Conservation (phyloP, 768 basidiomycete species). For the Termitomyces sp. region DNA sequence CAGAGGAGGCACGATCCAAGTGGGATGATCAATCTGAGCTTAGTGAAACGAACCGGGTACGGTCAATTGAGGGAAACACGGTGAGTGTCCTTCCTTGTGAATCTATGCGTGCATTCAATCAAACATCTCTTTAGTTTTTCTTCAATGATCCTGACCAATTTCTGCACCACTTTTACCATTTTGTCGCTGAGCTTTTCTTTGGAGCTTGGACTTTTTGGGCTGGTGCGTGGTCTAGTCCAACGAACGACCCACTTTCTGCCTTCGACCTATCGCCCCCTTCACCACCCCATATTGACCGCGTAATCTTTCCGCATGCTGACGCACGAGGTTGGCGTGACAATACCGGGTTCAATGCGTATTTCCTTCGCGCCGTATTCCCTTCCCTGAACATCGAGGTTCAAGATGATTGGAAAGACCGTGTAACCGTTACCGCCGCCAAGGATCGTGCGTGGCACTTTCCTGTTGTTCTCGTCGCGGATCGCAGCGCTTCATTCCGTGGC, state of each 20-base stretch:
- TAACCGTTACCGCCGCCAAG: slow-evolving; percentile 22
- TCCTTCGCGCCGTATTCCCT: slow-evolving; percentile 71
- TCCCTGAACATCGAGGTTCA: slow-evolving; percentile 60
- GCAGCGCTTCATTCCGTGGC: slow-evolving; percentile 73
- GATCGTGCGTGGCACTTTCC: slow-evolving; percentile 68
- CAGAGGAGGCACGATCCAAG: slow-evolving; percentile 48
- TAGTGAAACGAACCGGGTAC: slow-evolving; percentile 29
- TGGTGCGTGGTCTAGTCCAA: slow-evolving; percentile 34
- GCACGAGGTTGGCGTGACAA: slow-evolving; percentile 66
- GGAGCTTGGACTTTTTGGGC: slow-evolving; percentile 74
- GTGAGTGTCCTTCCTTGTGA: slow-evolving; percentile 27
- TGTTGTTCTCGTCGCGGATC: slow-evolving; percentile 61
- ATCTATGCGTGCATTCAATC: not conserved
- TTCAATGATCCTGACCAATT: slow-evolving; percentile 73
- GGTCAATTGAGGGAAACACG: slow-evolving; percentile 67
- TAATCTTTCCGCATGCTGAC: slow-evolving; percentile 63
- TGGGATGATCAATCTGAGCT: slow-evolving; percentile 40
- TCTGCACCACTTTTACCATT: slow-evolving; percentile 85
- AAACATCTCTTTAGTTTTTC: slow-evolving; percentile 30
- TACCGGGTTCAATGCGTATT: slow-evolving; percentile 73
- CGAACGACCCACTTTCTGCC: slow-evolving; percentile 14
- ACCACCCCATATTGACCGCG: slow-evolving; percentile 56
- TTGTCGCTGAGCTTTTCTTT: slow-evolving; percentile 75
- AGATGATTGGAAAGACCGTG: slow-evolving; percentile 69
- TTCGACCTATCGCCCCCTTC: slow-evolving; percentile 4